Conservation (phyloP, 1,139 yeast species). For the Suhomyces wounanorum region DNA sequence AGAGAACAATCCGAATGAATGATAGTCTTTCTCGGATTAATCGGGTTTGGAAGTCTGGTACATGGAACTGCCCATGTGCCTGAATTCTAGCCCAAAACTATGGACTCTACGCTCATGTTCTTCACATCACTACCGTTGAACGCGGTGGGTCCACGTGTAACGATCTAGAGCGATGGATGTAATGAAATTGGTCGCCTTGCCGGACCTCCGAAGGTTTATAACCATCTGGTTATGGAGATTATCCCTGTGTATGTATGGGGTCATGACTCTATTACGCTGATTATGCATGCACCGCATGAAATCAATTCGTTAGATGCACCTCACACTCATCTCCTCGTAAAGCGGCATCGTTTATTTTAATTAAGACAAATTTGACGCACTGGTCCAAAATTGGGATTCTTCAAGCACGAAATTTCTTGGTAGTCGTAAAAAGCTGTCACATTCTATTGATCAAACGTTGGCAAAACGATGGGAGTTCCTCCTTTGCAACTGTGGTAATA, state of each 20-base stretch:
- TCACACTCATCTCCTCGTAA: neutral
- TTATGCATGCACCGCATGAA: neutral
- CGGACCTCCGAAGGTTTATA: neutral
- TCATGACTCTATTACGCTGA: neutral
- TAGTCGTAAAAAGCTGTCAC: slow-evolving; percentile 10
- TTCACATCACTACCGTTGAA: neutral
- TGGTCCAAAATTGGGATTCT: neutral
- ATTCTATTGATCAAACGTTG: neutral
- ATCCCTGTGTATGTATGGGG: neutral
- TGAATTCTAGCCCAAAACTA: neutral
- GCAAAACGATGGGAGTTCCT: neutral
- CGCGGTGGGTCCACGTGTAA: neutral
- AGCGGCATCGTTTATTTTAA: neutral
- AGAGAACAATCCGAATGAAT: neutral
- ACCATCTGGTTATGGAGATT: neutral
- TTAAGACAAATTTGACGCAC: neutral
- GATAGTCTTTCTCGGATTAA: neutral
- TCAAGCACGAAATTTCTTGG: neutral
- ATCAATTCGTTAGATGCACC: neutral
- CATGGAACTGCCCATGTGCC: neutral
- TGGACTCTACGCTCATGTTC: neutral
- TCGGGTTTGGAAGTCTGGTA: neutral
- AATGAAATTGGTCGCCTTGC: neutral
- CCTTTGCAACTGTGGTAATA: no score
- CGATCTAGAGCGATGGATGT: neutral